Conservation (phyloP, 441 rosid species). For the Manihot esculenta region DNA sequence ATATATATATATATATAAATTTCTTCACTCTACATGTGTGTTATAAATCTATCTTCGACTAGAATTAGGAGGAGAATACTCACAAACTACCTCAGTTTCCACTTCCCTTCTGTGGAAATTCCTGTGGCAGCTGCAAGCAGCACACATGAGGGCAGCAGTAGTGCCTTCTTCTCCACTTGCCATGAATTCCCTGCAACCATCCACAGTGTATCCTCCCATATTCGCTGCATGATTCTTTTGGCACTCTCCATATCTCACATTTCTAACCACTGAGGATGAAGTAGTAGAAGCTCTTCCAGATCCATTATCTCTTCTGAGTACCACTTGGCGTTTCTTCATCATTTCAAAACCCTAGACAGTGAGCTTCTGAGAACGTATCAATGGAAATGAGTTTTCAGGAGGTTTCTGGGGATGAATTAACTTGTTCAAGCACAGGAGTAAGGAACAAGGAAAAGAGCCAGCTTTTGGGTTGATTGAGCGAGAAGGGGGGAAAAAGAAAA, state of each 20-base stretch:
- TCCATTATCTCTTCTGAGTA: constrained; percentile 38
- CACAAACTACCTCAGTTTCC: constrained; percentile 76
- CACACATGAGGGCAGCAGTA: constrained; percentile 55
- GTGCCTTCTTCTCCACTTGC: constrained; percentile 64
- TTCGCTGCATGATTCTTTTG: constrained; percentile 88
- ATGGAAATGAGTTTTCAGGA: constrained; percentile 2
- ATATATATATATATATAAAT: background rate
- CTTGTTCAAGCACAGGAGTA: constrained; percentile 16
- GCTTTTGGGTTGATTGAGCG: background rate
- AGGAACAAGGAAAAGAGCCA: background rate
- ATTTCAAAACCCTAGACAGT: constrained; percentile 33
- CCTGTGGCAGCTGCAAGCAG: constrained; percentile 92
- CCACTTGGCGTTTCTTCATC: constrained; percentile 87
- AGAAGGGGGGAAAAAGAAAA: constrained; percentile 2
- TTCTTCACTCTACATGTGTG: constrained; percentile 8
- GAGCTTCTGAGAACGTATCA: constrained; percentile 1
- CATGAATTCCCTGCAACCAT: constrained; percentile 95
- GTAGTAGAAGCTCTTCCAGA: constrained; percentile 42
- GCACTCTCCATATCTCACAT: constrained; percentile 73
- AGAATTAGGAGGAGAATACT: constrained; percentile 68
- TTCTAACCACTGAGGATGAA: constrained; percentile 50
- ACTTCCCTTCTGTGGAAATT: constrained; percentile 74
- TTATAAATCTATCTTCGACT: constrained; percentile 18
- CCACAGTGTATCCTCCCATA: constrained; percentile 83
- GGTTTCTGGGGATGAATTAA: background rate